phyloP scores from a whole-genome alignment of 1,284 basidiomycete species.

The Paramarasmius palmivorus region DNA sequence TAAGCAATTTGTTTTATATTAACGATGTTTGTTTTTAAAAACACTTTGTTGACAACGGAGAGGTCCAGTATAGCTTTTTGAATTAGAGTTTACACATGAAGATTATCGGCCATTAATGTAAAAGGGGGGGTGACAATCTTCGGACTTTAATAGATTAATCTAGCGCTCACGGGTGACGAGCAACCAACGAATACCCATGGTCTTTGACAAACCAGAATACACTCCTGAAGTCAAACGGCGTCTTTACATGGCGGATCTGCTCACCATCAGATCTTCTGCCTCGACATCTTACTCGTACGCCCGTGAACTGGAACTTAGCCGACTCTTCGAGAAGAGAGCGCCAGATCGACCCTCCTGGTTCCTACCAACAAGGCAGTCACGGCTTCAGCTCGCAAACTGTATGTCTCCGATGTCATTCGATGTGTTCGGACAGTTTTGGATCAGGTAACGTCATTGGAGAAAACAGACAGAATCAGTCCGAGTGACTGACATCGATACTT shows the following conservation, averaged over 20 bases:
- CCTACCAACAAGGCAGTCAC: constrained; percentile 84
- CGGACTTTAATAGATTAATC: too few species aligned
- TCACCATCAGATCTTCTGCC: constrained; percentile 68
- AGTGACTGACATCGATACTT: too few species aligned
- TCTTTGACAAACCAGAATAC: constrained; percentile 20
- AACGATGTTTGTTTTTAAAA: too few species aligned
- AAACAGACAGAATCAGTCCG: constrained; percentile 59
- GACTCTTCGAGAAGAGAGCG: constrained; percentile 41
- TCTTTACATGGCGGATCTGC: constrained; percentile 65
- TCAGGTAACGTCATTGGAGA: constrained; percentile 52
- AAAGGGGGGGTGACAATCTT: too few species aligned
- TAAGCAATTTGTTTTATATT: too few species aligned
- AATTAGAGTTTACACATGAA: too few species aligned
- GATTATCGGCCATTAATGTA: too few species aligned
- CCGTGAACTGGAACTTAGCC: constrained; percentile 63
- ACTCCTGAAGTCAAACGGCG: constrained; percentile 44
- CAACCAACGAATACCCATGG: constrained; percentile 27
- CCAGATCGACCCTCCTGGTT: constrained; percentile 58
- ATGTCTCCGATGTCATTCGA: constrained; percentile 27
- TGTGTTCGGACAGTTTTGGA: constrained; percentile 32
- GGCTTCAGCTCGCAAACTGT: constrained; percentile 74
- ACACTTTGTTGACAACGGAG: too few species aligned
- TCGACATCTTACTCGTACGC: constrained; percentile 84
- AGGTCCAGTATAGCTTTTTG: too few species aligned
- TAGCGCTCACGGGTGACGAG: too few species aligned